Percentiles rank a stretch among this genome's conserved stretches.
Conservation (phyloP, 768 basidiomycete genomes). For the Suillus plorans region DNA sequence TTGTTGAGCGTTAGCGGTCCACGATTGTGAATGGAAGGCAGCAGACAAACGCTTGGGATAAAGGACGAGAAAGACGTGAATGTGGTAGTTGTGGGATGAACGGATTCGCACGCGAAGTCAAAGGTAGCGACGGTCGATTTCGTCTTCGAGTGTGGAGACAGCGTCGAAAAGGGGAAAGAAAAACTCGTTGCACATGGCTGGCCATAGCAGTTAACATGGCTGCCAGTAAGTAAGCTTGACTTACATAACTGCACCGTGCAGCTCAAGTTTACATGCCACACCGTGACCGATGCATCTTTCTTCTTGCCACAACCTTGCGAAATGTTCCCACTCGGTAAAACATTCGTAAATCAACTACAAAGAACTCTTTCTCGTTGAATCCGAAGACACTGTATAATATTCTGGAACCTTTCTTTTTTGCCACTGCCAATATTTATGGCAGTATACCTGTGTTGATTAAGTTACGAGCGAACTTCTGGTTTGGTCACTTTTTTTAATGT, state of each 20-base stretch:
- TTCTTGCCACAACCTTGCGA: not conserved
- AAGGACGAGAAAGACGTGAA: not conserved
- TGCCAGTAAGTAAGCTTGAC: not conserved
- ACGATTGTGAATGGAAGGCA: not conserved
- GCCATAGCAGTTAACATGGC: not conserved
- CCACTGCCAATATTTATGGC: not conserved
- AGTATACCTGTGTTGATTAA: not conserved
- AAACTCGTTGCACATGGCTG: not conserved
- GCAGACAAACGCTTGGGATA: conserved; percentile 9
- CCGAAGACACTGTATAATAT: not conserved
- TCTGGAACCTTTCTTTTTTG: not conserved
- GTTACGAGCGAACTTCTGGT: not conserved
- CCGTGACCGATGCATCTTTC: not conserved
- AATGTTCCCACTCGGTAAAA: not conserved
- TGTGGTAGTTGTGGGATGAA: not conserved
- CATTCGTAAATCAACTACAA: not conserved
- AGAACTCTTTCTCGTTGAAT: not conserved
- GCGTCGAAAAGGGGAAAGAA: not conserved
- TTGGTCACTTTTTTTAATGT: not conserved
- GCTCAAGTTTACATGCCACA: not conserved
- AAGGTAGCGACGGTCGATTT: not conserved
- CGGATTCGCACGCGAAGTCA: not conserved
- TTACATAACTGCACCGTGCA: not conserved
- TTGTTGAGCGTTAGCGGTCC: conserved; percentile 24
- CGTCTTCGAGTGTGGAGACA: not conserved